Evolutionary conservation across 2,329 filamentous ascomycete genomes (phyloP).

Genomic region (Thermothelomyces thermophilus): DNA sequence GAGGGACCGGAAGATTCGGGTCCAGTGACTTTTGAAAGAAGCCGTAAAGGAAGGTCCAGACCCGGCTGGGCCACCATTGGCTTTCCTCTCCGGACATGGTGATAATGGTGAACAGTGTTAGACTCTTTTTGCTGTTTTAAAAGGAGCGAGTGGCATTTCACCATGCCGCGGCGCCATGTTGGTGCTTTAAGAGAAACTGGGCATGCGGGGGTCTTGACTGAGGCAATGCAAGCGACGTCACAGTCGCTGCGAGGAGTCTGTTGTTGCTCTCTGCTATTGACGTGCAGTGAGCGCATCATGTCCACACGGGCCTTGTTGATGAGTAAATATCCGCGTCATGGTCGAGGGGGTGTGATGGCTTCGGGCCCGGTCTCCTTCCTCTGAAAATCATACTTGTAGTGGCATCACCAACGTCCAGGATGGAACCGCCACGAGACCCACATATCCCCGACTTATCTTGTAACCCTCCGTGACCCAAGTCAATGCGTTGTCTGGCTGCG

Average conservation of each 20-base stretch:
- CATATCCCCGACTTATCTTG: too few relatives aligned
- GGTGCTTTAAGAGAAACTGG: background rate
- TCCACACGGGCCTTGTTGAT: background rate
- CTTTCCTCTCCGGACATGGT: slow-evolving; percentile 2
- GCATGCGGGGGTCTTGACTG: background rate
- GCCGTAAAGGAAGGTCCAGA: slow-evolving; percentile 7
- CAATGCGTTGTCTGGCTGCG: too few relatives aligned
- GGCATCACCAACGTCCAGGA: too few relatives aligned
- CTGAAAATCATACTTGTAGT: too few relatives aligned
- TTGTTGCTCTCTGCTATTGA: background rate
- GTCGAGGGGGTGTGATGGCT: background rate
- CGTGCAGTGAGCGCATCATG: background rate
- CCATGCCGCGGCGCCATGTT: background rate
- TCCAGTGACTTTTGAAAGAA: slow-evolving; percentile 16
- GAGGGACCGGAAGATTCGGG: slow-evolving; percentile 18
- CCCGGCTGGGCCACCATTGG: slow-evolving; percentile 9
- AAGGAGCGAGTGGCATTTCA: background rate
- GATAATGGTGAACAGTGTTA: background rate
- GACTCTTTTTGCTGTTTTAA: background rate
- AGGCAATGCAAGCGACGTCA: background rate
- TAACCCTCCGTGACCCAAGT: too few relatives aligned
- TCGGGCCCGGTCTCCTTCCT: too few relatives aligned
- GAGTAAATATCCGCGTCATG: background rate
- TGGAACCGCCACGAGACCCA: too few relatives aligned
- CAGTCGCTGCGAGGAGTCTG: background rate